Percentiles rank a stretch among this genome's conserved stretches.
These are phyloP conservation scores for Lagerstroemia speciosa DNA, from an alignment of 345 rosid genomes.

Conservation along the genomic window DNA sequence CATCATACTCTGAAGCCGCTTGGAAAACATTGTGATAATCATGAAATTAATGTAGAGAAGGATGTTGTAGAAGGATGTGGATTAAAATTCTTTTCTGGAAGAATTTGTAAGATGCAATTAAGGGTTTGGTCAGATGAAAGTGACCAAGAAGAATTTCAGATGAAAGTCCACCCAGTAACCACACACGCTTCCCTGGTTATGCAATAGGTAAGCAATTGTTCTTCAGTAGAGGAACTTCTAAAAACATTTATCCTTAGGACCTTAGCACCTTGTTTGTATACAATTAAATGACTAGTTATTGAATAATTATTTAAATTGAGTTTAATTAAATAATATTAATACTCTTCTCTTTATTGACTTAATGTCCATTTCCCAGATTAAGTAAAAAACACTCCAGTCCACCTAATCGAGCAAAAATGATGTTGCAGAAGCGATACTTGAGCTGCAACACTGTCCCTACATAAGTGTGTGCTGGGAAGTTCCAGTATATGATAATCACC, in stretches of 20 bases:
- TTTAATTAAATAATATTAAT: neutral
- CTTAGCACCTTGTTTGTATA: no score
- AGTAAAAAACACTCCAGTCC: conserved; percentile 4
- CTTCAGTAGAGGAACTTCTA: neutral
- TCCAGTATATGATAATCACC: neutral
- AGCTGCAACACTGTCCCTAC: conserved; percentile 1
- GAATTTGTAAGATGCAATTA: neutral
- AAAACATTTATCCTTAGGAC: no score
- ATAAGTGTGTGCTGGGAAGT: conserved; percentile 14
- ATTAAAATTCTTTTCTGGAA: neutral
- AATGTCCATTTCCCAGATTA: conserved; percentile 12
- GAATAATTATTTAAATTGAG: no score
- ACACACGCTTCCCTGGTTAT: conserved; percentile 8
- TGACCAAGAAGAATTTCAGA: neutral
- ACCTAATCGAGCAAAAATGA: conserved; percentile 24
- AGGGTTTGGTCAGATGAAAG: neutral
- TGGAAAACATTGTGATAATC: no score
- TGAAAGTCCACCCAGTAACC: neutral
- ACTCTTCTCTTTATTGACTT: neutral
- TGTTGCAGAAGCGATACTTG: conserved; percentile 12
- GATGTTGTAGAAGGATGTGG: neutral
- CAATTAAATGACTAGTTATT: no score
- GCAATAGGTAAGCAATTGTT: conserved; percentile 17
- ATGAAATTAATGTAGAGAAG: no score
- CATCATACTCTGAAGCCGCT: no score